A percentile compares a stretch with the other conserved stretches of the same genome.
Conservation (phyloP, 495 filamentous ascomycete species). For the Neurospora intermedia region DNA sequence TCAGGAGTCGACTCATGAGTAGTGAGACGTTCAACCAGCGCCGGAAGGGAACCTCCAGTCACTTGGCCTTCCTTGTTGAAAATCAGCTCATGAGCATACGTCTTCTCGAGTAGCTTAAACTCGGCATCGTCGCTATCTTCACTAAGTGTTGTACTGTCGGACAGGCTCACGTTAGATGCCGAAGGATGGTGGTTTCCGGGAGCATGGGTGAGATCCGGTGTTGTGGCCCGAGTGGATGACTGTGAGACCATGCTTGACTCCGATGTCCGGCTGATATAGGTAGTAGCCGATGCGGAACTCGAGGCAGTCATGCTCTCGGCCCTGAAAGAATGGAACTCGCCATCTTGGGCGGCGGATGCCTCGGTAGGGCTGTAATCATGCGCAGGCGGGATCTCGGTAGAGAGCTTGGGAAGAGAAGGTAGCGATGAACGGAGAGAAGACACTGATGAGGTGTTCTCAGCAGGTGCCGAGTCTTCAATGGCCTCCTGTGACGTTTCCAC, state of each 20-base stretch:
- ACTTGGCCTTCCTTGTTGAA: slow-evolving; percentile 92
- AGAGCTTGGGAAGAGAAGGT: slow-evolving; percentile 39
- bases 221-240: slow-evolving; percentile 81
- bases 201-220: slow-evolving; percentile 52
- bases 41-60: slow-evolving; percentile 82
- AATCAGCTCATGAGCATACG: slow-evolving; percentile 79
- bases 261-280: slow-evolving; percentile 70
- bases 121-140: slow-evolving; percentile 72
- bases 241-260: slow-evolving; percentile 72
- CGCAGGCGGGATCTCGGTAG: slow-evolving; percentile 30
- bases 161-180: slow-evolving; percentile 45
- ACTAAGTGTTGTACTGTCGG: slow-evolving; percentile 48
- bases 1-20: slow-evolving; percentile 90
- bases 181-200: slow-evolving; percentile 37
- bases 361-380: slow-evolving; percentile 40
- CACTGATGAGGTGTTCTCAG: slow-evolving; percentile 19
- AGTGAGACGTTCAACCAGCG: slow-evolving; percentile 87
- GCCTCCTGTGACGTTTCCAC: slow-evolving; percentile 13
- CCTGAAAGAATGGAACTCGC: slow-evolving; percentile 38
- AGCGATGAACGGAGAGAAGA: slow-evolving; percentile 30
- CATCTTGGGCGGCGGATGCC: slow-evolving; percentile 28
- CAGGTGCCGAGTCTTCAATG: not conserved
- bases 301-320: slow-evolving; percentile 40
- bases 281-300: slow-evolving; percentile 52
- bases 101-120: slow-evolving; percentile 71